Conservation (phyloP, 352 stramenopile genomes). For the Pythium chondricola region DNA sequence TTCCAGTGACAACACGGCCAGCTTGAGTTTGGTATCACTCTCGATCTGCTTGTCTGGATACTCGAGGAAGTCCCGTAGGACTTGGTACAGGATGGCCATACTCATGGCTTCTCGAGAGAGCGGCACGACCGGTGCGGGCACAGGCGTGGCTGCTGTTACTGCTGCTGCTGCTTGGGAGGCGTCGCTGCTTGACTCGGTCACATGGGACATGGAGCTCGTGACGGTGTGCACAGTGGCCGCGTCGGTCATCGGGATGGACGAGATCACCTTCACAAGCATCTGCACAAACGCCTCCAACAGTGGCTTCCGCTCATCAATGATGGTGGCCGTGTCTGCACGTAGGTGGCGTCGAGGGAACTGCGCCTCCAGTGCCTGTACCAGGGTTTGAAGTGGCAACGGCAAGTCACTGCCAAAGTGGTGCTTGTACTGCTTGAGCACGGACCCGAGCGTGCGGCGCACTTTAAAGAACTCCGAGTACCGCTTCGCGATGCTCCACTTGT, state of each 20-base stretch:
- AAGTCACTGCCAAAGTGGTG: conserved; percentile 8
- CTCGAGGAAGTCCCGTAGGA: conserved; percentile 75
- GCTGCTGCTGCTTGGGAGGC: background rate
- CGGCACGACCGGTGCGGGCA: background rate
- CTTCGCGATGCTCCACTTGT: conserved; percentile 85
- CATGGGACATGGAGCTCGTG: background rate
- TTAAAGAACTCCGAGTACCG: conserved; percentile 84
- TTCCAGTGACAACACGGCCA: conserved; percentile 75
- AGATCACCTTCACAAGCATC: conserved; percentile 75
- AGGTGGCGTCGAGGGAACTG: conserved; percentile 72
- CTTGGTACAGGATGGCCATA: conserved; percentile 60
- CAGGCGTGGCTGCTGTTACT: background rate
- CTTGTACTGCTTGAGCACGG: conserved; percentile 69
- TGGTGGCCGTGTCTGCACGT: conserved; percentile 58
- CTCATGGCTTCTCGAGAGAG: conserved; percentile 28
- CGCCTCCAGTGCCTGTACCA: conserved; percentile 44
- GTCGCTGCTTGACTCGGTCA: background rate
- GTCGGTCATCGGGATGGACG: conserved; percentile 57
- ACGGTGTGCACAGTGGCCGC: conserved; percentile 8
- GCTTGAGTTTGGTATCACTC: conserved; percentile 77
- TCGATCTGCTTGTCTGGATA: conserved; percentile 85
- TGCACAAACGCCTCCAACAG: conserved; percentile 77
- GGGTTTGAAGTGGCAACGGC: conserved; percentile 32
- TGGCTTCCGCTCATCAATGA: conserved; percentile 63
- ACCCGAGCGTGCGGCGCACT: conserved; percentile 49